Conservation (phyloP, 2,329 filamentous ascomycete species). For the Phaeoacremonium minimum region DNA sequence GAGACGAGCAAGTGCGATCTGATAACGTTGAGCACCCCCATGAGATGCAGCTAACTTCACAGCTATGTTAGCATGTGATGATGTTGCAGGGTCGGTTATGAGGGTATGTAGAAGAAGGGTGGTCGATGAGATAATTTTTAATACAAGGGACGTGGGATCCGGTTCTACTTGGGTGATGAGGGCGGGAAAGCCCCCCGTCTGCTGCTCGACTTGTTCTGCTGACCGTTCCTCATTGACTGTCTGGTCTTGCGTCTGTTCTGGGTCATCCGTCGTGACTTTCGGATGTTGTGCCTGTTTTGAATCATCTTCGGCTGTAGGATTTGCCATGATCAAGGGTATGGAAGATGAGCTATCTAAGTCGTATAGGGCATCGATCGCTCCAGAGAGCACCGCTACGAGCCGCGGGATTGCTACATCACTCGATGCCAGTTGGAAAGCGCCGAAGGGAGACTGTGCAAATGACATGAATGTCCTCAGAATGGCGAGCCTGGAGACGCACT, state of each 20-base stretch:
- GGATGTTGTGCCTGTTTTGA: not conserved
- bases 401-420: slow-evolving; percentile 70
- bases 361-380: slow-evolving; percentile 71
- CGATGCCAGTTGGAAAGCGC: slow-evolving; percentile 59
- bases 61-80: slow-evolving; percentile 54
- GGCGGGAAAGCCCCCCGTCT: not conserved
- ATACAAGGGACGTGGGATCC: slow-evolving; percentile 23
- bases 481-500: slow-evolving; percentile 36
- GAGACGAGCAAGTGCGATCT: slow-evolving; percentile 76
- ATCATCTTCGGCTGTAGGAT: not conserved
- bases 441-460: slow-evolving; percentile 60
- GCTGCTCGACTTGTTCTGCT: slow-evolving; percentile 2
- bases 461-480: slow-evolving; percentile 51
- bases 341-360: slow-evolving; percentile 43
- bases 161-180: slow-evolving; percentile 9
- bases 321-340: not conserved
- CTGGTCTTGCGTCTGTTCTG: slow-evolving; percentile 1
- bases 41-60: slow-evolving; percentile 66
- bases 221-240: slow-evolving; percentile 7
- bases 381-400: slow-evolving; percentile 60
- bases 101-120: slow-evolving; percentile 48
- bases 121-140: slow-evolving; percentile 42
- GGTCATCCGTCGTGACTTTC: not conserved
- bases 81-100: slow-evolving; percentile 41
- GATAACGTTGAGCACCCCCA: slow-evolving; percentile 76